Conservation (phyloP, 2,329 filamentous ascomycete genomes). For the Rhinocladiella similis region DNA sequence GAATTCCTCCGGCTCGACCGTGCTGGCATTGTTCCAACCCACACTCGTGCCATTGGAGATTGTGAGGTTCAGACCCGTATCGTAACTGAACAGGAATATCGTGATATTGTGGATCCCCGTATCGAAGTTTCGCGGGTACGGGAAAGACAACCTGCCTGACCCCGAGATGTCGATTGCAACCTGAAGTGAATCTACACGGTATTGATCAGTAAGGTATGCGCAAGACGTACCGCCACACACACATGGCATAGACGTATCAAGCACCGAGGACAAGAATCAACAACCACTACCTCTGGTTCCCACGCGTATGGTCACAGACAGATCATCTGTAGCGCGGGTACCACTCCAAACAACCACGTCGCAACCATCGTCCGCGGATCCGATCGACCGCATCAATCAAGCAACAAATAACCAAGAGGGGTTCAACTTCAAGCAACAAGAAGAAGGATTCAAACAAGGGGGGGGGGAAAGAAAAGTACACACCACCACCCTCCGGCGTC, state of each 20-base stretch:
- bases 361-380: too few relatives aligned
- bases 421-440: too few relatives aligned
- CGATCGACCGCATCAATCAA: too few relatives aligned
- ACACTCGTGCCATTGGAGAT: slow-evolving; percentile 63
- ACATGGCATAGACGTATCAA: too few relatives aligned
- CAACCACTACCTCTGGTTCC: too few relatives aligned
- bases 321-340: too few relatives aligned
- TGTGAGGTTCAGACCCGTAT: slow-evolving; percentile 66
- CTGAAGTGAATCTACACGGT: slow-evolving; percentile 51
- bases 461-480: slow-evolving; percentile 26
- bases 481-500: slow-evolving; percentile 64
- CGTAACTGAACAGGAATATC: slow-evolving; percentile 66
- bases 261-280: too few relatives aligned
- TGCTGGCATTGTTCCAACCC: slow-evolving; percentile 5
- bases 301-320: too few relatives aligned
- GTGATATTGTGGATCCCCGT: slow-evolving; percentile 65
- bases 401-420: too few relatives aligned
- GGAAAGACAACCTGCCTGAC: slow-evolving; percentile 63
- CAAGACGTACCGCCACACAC: too few relatives aligned
- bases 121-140: slow-evolving; percentile 51
- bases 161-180: slow-evolving; percentile 67
- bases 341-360: too few relatives aligned
- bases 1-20: slow-evolving; percentile 10
- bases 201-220: background rate
- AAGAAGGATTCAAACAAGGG: background rate